Conservation (phyloP, 2,329 filamentous ascomycete species). For the Onygenales sp. region DNA sequence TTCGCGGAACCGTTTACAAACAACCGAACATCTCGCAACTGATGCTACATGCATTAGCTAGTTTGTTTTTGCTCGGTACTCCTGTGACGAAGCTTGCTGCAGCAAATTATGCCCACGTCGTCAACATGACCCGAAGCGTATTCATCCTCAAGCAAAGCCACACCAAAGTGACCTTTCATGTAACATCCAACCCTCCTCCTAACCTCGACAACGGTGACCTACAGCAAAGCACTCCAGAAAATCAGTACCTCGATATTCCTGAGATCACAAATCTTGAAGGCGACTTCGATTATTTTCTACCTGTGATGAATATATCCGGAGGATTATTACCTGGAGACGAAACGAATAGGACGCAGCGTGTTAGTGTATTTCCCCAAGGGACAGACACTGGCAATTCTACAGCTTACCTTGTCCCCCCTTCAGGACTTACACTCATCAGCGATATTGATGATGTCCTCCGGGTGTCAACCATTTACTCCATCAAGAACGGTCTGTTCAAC, state of each 20-base stretch:
- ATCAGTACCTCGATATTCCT: conserved; percentile 54
- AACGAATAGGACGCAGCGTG: conserved; percentile 54
- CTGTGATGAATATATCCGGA: conserved; percentile 50
- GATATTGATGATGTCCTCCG: conserved; percentile 75
- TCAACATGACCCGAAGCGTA: conserved; percentile 64
- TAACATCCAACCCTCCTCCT: conserved; percentile 39
- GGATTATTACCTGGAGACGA: conserved; percentile 50
- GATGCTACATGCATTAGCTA: conserved; percentile 59
- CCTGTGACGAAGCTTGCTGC: conserved; percentile 50
- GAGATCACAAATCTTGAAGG: conserved; percentile 57
- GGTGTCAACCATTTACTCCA: conserved; percentile 71
- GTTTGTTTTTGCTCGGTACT: conserved; percentile 59
- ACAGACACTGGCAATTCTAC: conserved; percentile 58
- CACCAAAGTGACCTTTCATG: conserved; percentile 4
- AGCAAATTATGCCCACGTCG: conserved; percentile 55
- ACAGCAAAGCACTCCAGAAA: conserved; percentile 46
- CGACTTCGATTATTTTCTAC: conserved; percentile 64
- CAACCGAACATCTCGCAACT: conserved; percentile 57
- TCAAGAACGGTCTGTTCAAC: conserved; percentile 64
- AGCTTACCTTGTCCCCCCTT: conserved; percentile 62
- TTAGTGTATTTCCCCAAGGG: conserved; percentile 59
- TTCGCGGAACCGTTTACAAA: conserved; percentile 77
- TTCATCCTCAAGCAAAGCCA: conserved; percentile 61
- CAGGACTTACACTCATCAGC: conserved; percentile 62
- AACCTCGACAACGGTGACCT: conserved; percentile 51